Evolutionary conservation across 192 early-diverging fungal genomes (phyloP), one percentile per base, ranked within the genome.

Genomic region (Umbelopsis vinacea): DNA sequence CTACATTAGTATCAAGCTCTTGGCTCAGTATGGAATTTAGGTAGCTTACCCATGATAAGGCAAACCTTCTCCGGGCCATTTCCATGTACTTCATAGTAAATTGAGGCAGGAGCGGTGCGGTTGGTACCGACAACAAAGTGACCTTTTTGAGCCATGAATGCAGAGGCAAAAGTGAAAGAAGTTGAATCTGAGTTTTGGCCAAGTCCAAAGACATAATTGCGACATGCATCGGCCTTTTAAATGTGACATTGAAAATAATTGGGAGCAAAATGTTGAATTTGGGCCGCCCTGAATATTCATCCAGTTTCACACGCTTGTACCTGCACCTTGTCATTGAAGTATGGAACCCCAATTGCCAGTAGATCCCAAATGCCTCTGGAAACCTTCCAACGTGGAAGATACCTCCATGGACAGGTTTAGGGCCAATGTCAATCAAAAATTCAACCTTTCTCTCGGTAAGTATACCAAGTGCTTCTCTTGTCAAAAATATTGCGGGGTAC

Each of bases 31-130:
- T 22, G 2, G 24, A 52, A 26, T n/a, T 3, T 19, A 52, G 4
- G 29, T 1, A 5, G 40, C 33, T 73, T 76, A 73, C 90, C 94
- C 92, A 93, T 93, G 10, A 96, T 78, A 29, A 95, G 78, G 23
- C 94, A 74, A 6, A 96, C 75, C 70, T 89, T 87, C 46, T 85
- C 84, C 4, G 88, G 86, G 0, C 93, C 93, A 4, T 71, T 84
- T 24, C 95, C 95, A 72, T 89, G 88, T 38, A 90, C 82, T 76
- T 93, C 91, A 76, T 94, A 94, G 83, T 93, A 94, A 5, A 96
- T 52, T 14, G 54, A 57, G 26, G 54, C 54, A 57, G 26, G 54
- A 29, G 22, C 23, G 4, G 47, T 54, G 24, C 37, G 24, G 14
- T n/a, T 29, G 47, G 50, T 21, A 63, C 40, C 22, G 74, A 69